Base-by-base conservation (phyloP, 2,329 filamentous ascomycete species). In the Trichophyton equinum region DNA sequence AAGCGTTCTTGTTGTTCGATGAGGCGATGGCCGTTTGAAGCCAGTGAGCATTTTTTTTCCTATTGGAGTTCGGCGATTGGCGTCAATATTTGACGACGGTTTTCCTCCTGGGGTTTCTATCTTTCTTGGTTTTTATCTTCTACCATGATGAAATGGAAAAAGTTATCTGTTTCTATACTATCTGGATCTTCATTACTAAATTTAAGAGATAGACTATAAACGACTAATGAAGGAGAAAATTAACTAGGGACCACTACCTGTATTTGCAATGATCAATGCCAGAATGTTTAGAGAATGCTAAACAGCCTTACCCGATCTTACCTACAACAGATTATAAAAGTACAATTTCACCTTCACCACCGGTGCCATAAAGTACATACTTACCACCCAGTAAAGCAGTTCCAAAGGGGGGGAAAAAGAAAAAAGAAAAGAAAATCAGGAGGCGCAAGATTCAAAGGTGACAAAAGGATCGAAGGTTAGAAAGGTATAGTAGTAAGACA, bases 221-320 rank as follows among this genome's bases (percentile, higher is more conserved):
- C 25, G 33, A 25, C 40, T 42, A 42, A 57, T 25, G 40, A 55
- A n/a, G 20, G 49, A 8, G 13, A 36, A 2, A 36, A 36, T 55
- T 55, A 55, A 55, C 49, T 55, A 27, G 27, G 5, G 27, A 36
- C 33, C 33, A 20, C n/a, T 55, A 57, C 55, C 55, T 42, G 33
- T 42, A 33, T 44, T 57, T 53, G 36, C 56, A 58, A 61, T 55
- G 63, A 65, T 65, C 62, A 63, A 64, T 62, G 60, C 59, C 58
- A 63, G 61, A 62, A 62, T 62, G 62, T 62, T 61, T 61, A 56
- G 64, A 53, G 40, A 5, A 51, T 46, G 49, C 64, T 64, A 66
- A 65, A 69, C 69, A 67, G 66, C 70, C 73, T 75, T 75, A 76
- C 73, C 74, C 73, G 72, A 71, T 73, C 73, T 75, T 74, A 75